Evolutionary conservation across 1,139 yeast species (phyloP).

Genomic region (Arxiozyma heterogenica): DNA sequence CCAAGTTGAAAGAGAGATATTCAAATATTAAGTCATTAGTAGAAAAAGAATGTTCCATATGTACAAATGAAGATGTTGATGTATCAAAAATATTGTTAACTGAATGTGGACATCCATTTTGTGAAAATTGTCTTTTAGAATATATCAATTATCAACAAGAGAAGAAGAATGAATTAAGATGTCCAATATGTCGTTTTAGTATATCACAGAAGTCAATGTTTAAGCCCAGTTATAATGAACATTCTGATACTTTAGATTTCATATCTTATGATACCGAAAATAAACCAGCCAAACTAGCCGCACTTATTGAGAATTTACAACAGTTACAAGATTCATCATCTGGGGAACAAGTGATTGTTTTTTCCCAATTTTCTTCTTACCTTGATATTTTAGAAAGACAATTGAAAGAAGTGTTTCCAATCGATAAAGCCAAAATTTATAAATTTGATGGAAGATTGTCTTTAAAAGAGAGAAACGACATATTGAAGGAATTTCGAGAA

Average conservation of each 20-base stretch:
- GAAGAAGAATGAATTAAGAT: slow-evolving; percentile 28
- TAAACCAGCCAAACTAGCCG: slow-evolving; percentile 66
- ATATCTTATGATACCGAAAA: slow-evolving; percentile 26
- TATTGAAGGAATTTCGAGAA: slow-evolving; percentile 47
- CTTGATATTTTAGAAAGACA: slow-evolving; percentile 67
- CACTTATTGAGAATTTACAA: slow-evolving; percentile 53
- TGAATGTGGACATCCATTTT: slow-evolving; percentile 74
- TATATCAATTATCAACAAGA: slow-evolving; percentile 43
- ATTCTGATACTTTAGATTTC: slow-evolving; percentile 9
- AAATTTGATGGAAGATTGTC: slow-evolving; percentile 79
- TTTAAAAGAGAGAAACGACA: slow-evolving; percentile 54
- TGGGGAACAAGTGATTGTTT: slow-evolving; percentile 71
- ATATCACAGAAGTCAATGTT: slow-evolving; percentile 20
- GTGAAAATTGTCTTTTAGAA: slow-evolving; percentile 64
- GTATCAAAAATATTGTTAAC: slow-evolving; percentile 54
- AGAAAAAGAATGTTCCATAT: slow-evolving; percentile 74
- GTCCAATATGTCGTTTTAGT: slow-evolving; percentile 49
- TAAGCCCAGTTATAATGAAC: slow-evolving; percentile 10
- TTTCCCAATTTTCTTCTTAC: slow-evolving; percentile 83
- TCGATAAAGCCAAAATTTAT: slow-evolving; percentile 24
- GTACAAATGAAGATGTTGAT: slow-evolving; percentile 57
- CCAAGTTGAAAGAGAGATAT: slow-evolving; percentile 31
- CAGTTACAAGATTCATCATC: slow-evolving; percentile 46
- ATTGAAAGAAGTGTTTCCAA: slow-evolving; percentile 28
- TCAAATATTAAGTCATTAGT: slow-evolving; percentile 31